Evolutionary conservation across 768 basidiomycete genomes (phyloP), one percentile per base, ranked within the genome.

Genomic region (Tulasnella sp.): DNA sequence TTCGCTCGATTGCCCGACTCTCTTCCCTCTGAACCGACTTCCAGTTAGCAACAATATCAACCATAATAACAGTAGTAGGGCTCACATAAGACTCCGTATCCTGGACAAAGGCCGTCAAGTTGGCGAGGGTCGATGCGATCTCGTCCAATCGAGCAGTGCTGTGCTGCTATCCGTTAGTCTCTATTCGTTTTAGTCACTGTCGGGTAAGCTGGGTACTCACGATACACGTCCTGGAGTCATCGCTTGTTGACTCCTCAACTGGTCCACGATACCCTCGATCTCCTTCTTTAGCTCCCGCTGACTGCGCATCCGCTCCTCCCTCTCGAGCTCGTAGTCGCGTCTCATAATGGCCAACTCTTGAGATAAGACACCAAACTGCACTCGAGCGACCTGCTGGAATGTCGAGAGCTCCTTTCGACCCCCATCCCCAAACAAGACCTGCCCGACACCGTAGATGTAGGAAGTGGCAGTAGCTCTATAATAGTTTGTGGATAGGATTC

Each of bases 71-170:
- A 56, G 55, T 44, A 26, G 55, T 34, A 27, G 27, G 23, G 27
- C 55, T 42, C 43, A 56, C 55, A 41, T 27, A 19, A 11, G 55
- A 56, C 43, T 45, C 55, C 55, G 55, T 42, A 45, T 56, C 55
- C 26, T 56, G 34, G 23, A 56, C 55, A 45, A 56, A 56, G 41
- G 55, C 55, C 34, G 55, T 56, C 29, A 56, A 30, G 55, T 56
- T 56, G 38, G 55, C 55, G 27, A 56, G 44, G 29, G 55, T 42
- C 34, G 34, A 41, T 43, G 55, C 55, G 41, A 56, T 56, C 44
- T 56, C 55, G 38, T 56, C 55, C 43, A 56, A 56, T 56, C 55
- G 41, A 38, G 55, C 55, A 42, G 55, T 56, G 34, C 55, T 56
- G 44, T 53, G n/a, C 32, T 21, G 29, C 5, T 38, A 38, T 38